A percentile compares a stretch with the other conserved stretches of the same genome.
phyloP scores from a whole-genome alignment of 257 asterid genomes.

The Echium plantagineum region DNA sequence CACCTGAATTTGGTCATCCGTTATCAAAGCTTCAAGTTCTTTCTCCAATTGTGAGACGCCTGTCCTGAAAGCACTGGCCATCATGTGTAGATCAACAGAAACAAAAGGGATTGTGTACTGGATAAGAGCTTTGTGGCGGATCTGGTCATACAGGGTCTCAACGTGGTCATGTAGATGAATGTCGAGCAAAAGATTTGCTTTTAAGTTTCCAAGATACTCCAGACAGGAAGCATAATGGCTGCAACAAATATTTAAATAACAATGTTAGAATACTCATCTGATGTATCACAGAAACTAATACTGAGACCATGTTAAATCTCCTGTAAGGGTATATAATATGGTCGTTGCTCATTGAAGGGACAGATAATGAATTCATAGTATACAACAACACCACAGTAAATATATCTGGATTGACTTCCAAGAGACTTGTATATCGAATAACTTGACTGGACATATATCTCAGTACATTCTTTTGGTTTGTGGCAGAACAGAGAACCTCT shows the following conservation, averaged over 20 bases:
- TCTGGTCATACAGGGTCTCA: conserved; percentile 73
- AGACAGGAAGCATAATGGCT: conserved; percentile 93
- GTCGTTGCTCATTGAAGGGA: not conserved
- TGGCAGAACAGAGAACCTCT: not conserved
- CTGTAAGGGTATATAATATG: not conserved
- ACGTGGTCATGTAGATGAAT: conserved; percentile 92
- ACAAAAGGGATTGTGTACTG: conserved; percentile 91
- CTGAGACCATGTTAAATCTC: not conserved
- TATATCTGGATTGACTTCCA: not conserved
- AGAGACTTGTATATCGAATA: not conserved
- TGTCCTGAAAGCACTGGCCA: conserved; percentile 94
- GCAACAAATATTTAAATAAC: conserved; percentile 20
- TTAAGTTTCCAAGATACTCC: conserved; percentile 79
- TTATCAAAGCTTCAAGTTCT: conserved; percentile 85
- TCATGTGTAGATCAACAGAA: conserved; percentile 83
- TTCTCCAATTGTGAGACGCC: conserved; percentile 65
- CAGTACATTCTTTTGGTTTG: not conserved
- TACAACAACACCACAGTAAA: too few species aligned
- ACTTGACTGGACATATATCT: not conserved
- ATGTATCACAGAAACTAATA: not conserved
- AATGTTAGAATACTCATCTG: not conserved
- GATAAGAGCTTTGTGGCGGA: conserved; percentile 92
- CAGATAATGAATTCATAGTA: too few species aligned
- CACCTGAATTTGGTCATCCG: conserved; percentile 90
- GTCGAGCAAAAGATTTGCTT: conserved; percentile 75